phyloP scores from a whole-genome alignment of 331 rosid genomes.

The Stylosanthes scabra region DNA sequence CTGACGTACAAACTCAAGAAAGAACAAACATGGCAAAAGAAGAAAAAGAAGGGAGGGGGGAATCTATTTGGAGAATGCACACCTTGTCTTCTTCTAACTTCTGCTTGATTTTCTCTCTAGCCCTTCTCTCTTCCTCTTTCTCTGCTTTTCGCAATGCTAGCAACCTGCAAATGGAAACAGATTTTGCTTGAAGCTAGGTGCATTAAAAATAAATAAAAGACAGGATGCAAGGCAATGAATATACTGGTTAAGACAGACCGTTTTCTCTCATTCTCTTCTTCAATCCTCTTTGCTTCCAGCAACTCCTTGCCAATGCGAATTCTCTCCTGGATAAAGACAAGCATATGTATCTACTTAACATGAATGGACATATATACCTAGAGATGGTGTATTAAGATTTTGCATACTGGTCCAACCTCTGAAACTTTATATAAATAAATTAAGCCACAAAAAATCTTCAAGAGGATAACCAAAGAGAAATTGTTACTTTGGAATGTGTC shows the following conservation, averaged over 20 bases:
- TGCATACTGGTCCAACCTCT: conserved; percentile 23
- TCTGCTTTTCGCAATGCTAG: conserved; percentile 94
- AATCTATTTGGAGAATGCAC: background rate
- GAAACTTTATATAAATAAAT: background rate
- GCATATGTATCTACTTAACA: conserved; percentile 27
- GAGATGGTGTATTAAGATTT: conserved; percentile 17
- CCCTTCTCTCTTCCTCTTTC: conserved; percentile 96
- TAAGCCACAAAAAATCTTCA: conserved; percentile 16
- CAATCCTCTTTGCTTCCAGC: conserved; percentile 95
- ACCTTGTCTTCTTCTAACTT: conserved; percentile 99
- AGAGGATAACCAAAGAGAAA: conserved; percentile 7
- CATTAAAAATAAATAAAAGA: conserved; percentile 32
- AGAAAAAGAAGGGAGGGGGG: background rate
- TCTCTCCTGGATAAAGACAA: conserved; percentile 71
- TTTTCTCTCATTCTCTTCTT: conserved; percentile 94
- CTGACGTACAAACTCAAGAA: conserved; percentile 18
- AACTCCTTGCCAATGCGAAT: conserved; percentile 95
- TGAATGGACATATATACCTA: conserved; percentile 17
- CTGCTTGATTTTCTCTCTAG: conserved; percentile 91
- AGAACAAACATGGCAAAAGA: conserved; percentile 20
- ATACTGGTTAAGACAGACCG: conserved; percentile 58
- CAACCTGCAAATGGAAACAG: conserved; percentile 58
- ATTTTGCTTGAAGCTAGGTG: conserved; percentile 31
- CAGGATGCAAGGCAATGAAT: conserved; percentile 16
- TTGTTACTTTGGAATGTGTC: conserved; percentile 5